A percentile compares a stretch with the other conserved stretches of the same genome.
phyloP scores from a whole-genome alignment of 257 asterid genomes.

The Salvia hispanica region DNA sequence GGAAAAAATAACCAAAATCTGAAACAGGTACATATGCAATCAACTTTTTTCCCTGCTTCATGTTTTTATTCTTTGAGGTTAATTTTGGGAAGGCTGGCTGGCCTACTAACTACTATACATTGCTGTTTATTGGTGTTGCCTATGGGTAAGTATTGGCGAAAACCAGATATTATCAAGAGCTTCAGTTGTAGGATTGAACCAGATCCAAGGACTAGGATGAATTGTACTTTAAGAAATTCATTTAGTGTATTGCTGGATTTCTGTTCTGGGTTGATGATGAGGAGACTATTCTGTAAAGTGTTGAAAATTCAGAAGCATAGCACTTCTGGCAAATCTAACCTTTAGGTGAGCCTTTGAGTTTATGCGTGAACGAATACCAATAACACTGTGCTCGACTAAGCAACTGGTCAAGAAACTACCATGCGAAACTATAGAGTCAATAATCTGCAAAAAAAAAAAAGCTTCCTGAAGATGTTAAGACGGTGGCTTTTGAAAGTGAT shows the following conservation, averaged over 20 bases:
- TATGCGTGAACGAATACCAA: slow-evolving; percentile 89
- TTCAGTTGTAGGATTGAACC: slow-evolving; percentile 1
- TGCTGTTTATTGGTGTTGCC: not conserved
- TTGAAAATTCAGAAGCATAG: not conserved
- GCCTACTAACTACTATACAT: not conserved
- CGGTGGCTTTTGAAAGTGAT: slow-evolving; percentile 11
- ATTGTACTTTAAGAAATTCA: not conserved
- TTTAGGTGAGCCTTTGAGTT: slow-evolving; percentile 76
- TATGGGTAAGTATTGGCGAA: not conserved
- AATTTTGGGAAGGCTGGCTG: slow-evolving; percentile 8
- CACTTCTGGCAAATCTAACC: slow-evolving; percentile 39
- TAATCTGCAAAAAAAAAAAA: slow-evolving; percentile 57
- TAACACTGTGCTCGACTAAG: slow-evolving; percentile 85
- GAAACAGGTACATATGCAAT: not conserved
- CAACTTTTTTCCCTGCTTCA: not conserved
- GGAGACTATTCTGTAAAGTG: not conserved
- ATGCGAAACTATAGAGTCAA: slow-evolving; percentile 85
- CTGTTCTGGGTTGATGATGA: not conserved
- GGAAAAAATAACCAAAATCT: slow-evolving; percentile 7
- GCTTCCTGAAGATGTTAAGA: slow-evolving; percentile 3
- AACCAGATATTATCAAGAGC: slow-evolving; percentile 2
- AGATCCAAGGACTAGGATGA: not conserved
- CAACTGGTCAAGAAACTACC: slow-evolving; percentile 85
- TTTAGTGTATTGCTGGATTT: not conserved
- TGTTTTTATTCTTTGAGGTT: not conserved